A percentile compares a stretch with the other conserved stretches of the same genome.
Conservation (phyloP, 208 protist species). For the Wallacemonas collosoma region DNA sequence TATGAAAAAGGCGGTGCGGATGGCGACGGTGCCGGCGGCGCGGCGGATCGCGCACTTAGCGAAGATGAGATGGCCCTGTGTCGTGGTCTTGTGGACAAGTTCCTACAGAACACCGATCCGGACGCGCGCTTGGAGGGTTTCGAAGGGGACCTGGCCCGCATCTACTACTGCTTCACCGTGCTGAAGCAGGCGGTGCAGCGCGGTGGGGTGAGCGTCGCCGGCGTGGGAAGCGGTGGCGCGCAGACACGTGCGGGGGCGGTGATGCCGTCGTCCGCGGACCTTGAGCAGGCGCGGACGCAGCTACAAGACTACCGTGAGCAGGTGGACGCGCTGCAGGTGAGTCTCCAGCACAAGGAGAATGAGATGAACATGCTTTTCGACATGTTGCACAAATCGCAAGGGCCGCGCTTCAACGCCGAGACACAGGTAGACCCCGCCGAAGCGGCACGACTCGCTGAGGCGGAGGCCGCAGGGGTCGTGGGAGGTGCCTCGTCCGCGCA, state of each 20-base stretch:
- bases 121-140: conserved; percentile 67
- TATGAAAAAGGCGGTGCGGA: conserved; percentile 42
- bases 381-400: conserved; percentile 74
- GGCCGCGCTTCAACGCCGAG: conserved; percentile 41
- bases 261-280: not conserved
- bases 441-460: not conserved
- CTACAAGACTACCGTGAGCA: conserved; percentile 46
- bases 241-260: conserved; percentile 7
- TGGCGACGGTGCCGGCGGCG: conserved; percentile 10
- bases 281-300: conserved; percentile 3
- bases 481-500: conserved; percentile 3
- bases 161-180: conserved; percentile 89
- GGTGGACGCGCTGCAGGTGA: conserved; percentile 63
- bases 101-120: conserved; percentile 42
- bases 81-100: conserved; percentile 63
- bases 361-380: conserved; percentile 90
- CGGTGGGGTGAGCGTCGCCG: not conserved
- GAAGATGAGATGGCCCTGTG: conserved; percentile 79
- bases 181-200: conserved; percentile 44
- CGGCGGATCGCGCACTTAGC: conserved; percentile 56
- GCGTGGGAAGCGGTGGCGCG: not conserved
- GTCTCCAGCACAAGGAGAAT: conserved; percentile 92
- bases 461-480: not conserved
- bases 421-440: conserved; percentile 39
- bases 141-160: conserved; percentile 82